Evolutionary conservation across 2,329 filamentous ascomycete genomes (phyloP), one percentile per base, ranked within the genome.

Genomic region (Ascochyta koolunga): DNA sequence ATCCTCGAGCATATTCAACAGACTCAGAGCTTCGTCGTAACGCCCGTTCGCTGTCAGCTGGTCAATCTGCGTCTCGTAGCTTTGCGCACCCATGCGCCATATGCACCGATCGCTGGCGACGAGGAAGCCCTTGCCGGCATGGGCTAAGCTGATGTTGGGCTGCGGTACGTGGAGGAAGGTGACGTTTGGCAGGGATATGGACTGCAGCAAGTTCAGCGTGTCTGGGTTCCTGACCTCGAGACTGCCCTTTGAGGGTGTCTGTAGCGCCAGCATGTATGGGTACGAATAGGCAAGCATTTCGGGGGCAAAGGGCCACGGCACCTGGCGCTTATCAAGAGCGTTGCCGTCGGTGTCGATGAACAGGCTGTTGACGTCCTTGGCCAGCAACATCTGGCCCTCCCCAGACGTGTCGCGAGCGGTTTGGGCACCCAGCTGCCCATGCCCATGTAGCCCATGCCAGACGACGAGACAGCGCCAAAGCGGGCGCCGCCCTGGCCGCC

Each of bases 271-370:
- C 50, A 99, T 87, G 71, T 97, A 99, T 0, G 95, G 95, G 72
- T 99, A 99, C 19, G 93, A 97, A 74, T 97, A 99, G 19, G 93
- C 95, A 54, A 99, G 88, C 50, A 89, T 89, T 66, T 97, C 93
- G 1, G 95, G 96, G 1, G 93, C 91, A 29, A 85, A 81, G 36
- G 87, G 85, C 95, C 95, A 99, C 1, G 92, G 92, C n/a, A 99
- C 87, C 71, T 98, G 93, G 50, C 89, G 83, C 74, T 90, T 91
- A 38, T 93, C 89, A 29, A 96, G 72, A 0, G 92, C 83, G 62
- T 91, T 93, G 4, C 93, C 95, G 25, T 91, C 83, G 10, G 89
- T 85, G 53, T 95, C 89, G 61, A 96, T 89, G 72, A 99, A 99
- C 46, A 97, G 79, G 1, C 93, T 96, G 72, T 97, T 96, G 67